Evolutionary conservation across 1,284 basidiomycete genomes (phyloP), one percentile per base, ranked within the genome.

Genomic region (Ustilago esculenta): DNA sequence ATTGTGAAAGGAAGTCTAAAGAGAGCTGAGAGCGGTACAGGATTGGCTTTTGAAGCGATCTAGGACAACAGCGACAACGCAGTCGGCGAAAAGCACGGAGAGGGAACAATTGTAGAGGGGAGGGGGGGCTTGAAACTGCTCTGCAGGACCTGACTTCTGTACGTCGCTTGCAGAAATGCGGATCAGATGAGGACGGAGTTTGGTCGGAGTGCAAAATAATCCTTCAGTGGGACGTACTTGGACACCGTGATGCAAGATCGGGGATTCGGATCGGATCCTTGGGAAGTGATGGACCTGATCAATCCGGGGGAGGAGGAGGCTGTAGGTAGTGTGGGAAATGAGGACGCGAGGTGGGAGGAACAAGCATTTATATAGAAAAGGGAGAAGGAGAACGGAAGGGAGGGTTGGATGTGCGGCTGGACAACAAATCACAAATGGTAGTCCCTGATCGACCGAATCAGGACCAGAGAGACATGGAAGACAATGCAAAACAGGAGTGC

Each of bases 381-480:
- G 17, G 34, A 24, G 14, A 18, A 6, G 3, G 17, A n/a, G 29
- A 24, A 18, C 6, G 35, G n/a, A 41, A 24, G 27, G 14, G 29
- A 27, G 10, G 17, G 4, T 17, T 18, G 40, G 11, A 33, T 30
- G 34, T 41, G 43, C 18, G 18, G 41, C 45, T 42, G 14, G 18
- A 48, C 14, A 48, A 30, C n/a, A 32, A 12, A 32, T 35, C 32
- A 9, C 15, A 18, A 2, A 21, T 6, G 33, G n/a, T n/a, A 29
- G 27, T 18, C 21, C 36, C 27, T 47, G 59, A 51, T 56, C 53
- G 59, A 63, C 59, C 59, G 59, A 55, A 37, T 18, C 34, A 32
- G 40, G 53, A 56, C 59, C 46, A 50, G 27, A 24, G 15, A 33
- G 8, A 29, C n/a, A 35, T n/a, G n/a, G 6, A n/a, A 5, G 9